phyloP scores from a whole-genome alignment of 129 eudicot genomes.

The Flaveria brownii region DNA sequence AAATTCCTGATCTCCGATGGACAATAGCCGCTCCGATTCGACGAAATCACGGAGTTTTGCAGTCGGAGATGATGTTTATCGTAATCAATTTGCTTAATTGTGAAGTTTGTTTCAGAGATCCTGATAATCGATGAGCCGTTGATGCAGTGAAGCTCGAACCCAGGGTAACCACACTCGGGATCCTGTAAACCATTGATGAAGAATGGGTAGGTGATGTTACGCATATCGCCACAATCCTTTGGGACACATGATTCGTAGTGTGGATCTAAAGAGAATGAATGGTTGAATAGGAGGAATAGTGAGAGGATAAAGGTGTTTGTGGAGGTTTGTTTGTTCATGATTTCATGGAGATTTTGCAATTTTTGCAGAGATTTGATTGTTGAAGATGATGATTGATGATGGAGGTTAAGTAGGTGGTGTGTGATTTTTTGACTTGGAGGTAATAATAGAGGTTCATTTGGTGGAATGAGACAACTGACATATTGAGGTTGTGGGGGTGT shows the following conservation, averaged over 20 bases:
- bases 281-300: constrained; percentile 9
- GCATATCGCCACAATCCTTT: constrained; percentile 33
- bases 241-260: constrained; percentile 42
- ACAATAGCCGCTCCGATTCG: not conserved
- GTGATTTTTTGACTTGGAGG: constrained; percentile 32
- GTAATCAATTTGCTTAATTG: constrained; percentile 28
- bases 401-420: constrained; percentile 26
- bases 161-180: constrained; percentile 48
- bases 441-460: constrained; percentile 23
- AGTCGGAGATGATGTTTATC: constrained; percentile 4
- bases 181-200: constrained; percentile 29
- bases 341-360: not conserved
- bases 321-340: constrained; percentile 17
- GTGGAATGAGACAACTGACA: constrained; percentile 27
- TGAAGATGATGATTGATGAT: not conserved
- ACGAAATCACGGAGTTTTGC: constrained; percentile 1
- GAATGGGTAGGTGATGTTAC: constrained; percentile 46
- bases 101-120: constrained; percentile 24
- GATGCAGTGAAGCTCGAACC: constrained; percentile 43
- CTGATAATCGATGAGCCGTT: constrained; percentile 24
- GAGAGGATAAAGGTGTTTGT: constrained; percentile 9
- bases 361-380: not conserved
- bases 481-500: constrained; percentile 8
- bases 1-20: constrained; percentile 1
- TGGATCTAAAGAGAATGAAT: constrained; percentile 24